These are phyloP conservation scores for Taiozyma onychis DNA, from an alignment of 1,139 yeast genomes.

Conservation along the genomic window DNA sequence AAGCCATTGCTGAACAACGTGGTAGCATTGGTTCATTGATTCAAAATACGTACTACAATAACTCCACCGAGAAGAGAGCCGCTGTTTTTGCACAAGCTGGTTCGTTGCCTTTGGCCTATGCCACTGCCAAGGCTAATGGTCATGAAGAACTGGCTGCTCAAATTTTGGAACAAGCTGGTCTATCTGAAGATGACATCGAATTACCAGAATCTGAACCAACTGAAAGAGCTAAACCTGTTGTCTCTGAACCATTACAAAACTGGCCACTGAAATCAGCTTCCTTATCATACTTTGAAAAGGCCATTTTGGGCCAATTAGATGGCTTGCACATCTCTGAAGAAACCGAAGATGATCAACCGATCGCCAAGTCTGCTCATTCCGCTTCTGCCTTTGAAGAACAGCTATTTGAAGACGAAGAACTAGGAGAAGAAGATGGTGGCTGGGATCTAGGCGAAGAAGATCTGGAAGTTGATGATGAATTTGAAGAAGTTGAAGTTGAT, in stretches of 20 bases:
- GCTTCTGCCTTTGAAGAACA: conserved; percentile 25
- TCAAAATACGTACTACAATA: conserved; percentile 76
- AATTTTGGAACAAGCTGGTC: conserved; percentile 63
- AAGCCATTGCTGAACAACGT: conserved; percentile 83
- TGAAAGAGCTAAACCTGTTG: conserved; percentile 43
- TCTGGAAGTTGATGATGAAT: conserved; percentile 59
- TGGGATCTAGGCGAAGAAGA: conserved; percentile 59
- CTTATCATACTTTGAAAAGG: conserved; percentile 79
- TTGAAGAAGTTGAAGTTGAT: conserved; percentile 42
- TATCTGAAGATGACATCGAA: conserved; percentile 58
- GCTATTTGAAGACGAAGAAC: conserved; percentile 32
- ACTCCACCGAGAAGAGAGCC: conserved; percentile 72
- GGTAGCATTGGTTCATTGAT: conserved; percentile 76
- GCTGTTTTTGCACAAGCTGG: conserved; percentile 74
- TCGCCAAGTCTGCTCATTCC: conserved; percentile 1
- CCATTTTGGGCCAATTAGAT: conserved; percentile 74
- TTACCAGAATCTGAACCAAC: conserved; percentile 52
- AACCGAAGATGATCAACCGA: conserved; percentile 24
- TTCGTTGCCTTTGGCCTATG: conserved; percentile 83
- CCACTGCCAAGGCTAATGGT: conserved; percentile 87
- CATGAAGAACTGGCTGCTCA: conserved; percentile 67
- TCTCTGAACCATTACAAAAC: conserved; percentile 33
- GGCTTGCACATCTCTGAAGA: conserved; percentile 38
- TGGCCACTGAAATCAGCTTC: conserved; percentile 84
- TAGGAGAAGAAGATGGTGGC: conserved; percentile 51